These are phyloP conservation scores for Botrytis paeoniae DNA, from an alignment of 2,329 filamentous ascomycete species.

Conservation along the genomic window DNA sequence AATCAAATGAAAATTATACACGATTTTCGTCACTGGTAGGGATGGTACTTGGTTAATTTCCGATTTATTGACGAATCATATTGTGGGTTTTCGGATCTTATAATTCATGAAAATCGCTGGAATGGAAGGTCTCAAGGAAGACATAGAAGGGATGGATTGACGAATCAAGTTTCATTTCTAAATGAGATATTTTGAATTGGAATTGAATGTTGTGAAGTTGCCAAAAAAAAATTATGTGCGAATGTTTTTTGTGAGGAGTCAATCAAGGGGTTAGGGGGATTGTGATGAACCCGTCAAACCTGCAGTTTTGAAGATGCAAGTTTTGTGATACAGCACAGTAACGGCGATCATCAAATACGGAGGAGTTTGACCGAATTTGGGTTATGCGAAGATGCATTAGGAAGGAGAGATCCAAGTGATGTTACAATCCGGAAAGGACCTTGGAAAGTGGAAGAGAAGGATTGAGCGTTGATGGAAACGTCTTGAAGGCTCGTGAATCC, in stretches of 20 bases:
- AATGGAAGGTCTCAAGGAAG: neutral
- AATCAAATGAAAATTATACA: neutral
- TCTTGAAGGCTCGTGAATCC: neutral
- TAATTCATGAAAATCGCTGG: neutral
- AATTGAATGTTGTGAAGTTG: neutral
- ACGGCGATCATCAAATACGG: neutral
- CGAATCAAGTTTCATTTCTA: neutral
- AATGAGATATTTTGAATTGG: conserved; percentile 2
- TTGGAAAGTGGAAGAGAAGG: neutral
- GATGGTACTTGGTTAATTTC: conserved; percentile 6
- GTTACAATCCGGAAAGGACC: neutral
- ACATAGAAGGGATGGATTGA: neutral
- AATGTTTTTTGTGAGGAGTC: neutral
- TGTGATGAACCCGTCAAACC: neutral
- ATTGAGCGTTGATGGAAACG: neutral
- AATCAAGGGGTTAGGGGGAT: conserved; percentile 9
- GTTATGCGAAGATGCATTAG: neutral
- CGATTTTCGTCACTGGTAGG: conserved; percentile 1
- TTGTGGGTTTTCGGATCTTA: neutral
- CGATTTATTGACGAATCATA: conserved; percentile 9
- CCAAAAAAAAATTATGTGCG: neutral
- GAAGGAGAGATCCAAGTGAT: conserved; percentile 1
- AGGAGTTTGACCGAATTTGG: conserved; percentile 1
- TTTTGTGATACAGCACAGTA: neutral
- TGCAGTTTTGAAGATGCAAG: neutral